Conservation (phyloP, 2,329 filamentous ascomycete genomes). For the Arthroderma sp. region DNA sequence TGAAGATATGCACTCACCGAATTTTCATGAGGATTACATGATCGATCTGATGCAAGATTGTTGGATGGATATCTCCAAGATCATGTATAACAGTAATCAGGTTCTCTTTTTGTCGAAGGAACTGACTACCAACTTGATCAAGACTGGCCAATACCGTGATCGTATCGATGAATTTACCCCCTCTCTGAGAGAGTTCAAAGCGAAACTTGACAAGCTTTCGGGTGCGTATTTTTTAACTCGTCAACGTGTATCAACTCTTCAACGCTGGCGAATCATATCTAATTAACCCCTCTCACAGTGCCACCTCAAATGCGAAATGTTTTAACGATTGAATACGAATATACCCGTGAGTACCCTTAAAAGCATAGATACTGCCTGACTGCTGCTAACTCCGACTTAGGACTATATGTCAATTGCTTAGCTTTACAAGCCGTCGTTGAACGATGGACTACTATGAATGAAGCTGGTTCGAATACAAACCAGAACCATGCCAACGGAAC, state of each 20-base stretch:
- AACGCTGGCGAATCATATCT: not conserved
- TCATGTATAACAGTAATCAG: constrained; percentile 85
- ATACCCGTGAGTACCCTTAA: constrained; percentile 51
- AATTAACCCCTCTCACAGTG: constrained; percentile 28
- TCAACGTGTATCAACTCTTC: not conserved
- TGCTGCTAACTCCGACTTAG: constrained; percentile 19
- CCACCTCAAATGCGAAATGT: constrained; percentile 56
- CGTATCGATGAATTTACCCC: constrained; percentile 72
- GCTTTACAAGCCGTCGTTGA: constrained; percentile 92
- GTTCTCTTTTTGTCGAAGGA: constrained; percentile 76
- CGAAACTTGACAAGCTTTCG: constrained; percentile 64
- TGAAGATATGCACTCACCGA: constrained; percentile 15
- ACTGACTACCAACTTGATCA: constrained; percentile 78
- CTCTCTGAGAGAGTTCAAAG: constrained; percentile 64
- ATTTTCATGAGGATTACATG: constrained; percentile 21
- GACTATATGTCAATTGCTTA: constrained; percentile 80
- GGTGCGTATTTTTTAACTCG: constrained; percentile 19
- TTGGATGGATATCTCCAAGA: constrained; percentile 85
- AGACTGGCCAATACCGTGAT: constrained; percentile 70
- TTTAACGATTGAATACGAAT: constrained; percentile 87
- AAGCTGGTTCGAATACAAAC: constrained; percentile 18
- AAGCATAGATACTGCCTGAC: not conserved
- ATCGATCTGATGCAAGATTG: constrained; percentile 59
- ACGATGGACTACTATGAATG: constrained; percentile 63
- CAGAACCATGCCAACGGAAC: constrained; percentile 17